These are phyloP conservation scores for Russula earlei DNA, from an alignment of 768 basidiomycete genomes.

Conservation along the genomic window DNA sequence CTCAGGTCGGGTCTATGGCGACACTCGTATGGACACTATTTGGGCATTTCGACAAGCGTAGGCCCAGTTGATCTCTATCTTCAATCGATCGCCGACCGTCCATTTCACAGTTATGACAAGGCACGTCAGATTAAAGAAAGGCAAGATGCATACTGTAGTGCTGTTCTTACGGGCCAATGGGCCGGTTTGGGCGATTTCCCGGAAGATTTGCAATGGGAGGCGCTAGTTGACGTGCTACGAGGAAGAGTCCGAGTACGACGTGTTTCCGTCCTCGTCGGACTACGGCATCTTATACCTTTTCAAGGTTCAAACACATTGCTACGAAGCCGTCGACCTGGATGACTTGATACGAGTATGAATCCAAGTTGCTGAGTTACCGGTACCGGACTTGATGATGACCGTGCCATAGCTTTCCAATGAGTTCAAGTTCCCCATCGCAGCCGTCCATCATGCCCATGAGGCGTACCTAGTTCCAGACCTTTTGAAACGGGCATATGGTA, in stretches of 20 bases:
- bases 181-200: constrained; percentile 46
- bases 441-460: constrained; percentile 84
- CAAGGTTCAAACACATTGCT: constrained; percentile 40
- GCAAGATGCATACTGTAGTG: constrained; percentile 59
- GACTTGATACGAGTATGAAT: constrained; percentile 3
- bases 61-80: constrained; percentile 27
- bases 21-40: constrained; percentile 58
- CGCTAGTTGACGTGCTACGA: constrained; percentile 58
- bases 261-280: not conserved
- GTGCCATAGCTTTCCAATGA: constrained; percentile 67
- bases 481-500: constrained; percentile 58
- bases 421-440: constrained; percentile 75
- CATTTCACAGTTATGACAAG: constrained; percentile 40
- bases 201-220: constrained; percentile 59
- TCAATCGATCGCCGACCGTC: constrained; percentile 42
- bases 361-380: not conserved
- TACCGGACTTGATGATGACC: not conserved
- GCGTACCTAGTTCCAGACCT: constrained; percentile 81
- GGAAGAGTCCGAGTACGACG: constrained; percentile 61
- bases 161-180: constrained; percentile 39
- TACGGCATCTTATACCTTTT: not conserved
- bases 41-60: constrained; percentile 62
- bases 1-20: constrained; percentile 22
- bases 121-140: constrained; percentile 54
- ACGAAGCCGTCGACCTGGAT: constrained; percentile 33